Evolutionary conservation across 345 rosid species (phyloP).

Genomic region (Anastatica hierochuntica): DNA sequence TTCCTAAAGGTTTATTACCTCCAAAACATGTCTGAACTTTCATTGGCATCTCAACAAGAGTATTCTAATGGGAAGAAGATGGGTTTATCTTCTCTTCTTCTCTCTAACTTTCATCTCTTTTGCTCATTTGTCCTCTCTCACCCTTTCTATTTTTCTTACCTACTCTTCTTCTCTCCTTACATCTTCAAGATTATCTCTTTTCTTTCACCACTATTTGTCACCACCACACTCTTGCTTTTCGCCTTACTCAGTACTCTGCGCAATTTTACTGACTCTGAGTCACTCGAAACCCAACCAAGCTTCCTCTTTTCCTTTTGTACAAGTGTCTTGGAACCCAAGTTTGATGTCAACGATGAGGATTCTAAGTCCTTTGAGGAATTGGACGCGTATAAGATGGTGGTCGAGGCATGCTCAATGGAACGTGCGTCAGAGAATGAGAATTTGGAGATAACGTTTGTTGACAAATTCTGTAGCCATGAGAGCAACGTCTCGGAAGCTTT

Average conservation of each 20-base stretch:
- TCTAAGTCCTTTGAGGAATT: slow-evolving; percentile 32
- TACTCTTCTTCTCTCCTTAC: slow-evolving; percentile 59
- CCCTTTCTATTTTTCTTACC: slow-evolving; percentile 47
- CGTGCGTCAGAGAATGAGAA: slow-evolving; percentile 9
- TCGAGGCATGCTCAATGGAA: slow-evolving; percentile 35
- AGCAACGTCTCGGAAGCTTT: slow-evolving; percentile 9
- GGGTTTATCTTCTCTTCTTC: slow-evolving; percentile 33
- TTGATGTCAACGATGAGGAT: slow-evolving; percentile 25
- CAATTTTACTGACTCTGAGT: slow-evolving; percentile 19
- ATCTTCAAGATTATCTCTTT: slow-evolving; percentile 63
- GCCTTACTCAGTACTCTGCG: slow-evolving; percentile 37
- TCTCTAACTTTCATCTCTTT: slow-evolving; percentile 40
- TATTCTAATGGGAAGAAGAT: slow-evolving; percentile 24
- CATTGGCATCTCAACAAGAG: slow-evolving; percentile 24
- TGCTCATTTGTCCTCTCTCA: slow-evolving; percentile 47
- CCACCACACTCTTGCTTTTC: slow-evolving; percentile 65
- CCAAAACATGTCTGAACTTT: slow-evolving; percentile 46
- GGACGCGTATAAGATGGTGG: slow-evolving; percentile 59
- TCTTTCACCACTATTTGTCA: slow-evolving; percentile 74
- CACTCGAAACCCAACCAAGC: slow-evolving; percentile 34
- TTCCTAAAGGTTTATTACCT: not conserved
- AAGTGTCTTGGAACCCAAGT: slow-evolving; percentile 34
- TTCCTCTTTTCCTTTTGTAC: slow-evolving; percentile 29
- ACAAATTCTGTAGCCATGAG: slow-evolving; percentile 30
- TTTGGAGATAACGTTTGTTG: slow-evolving; percentile 23